Conservation (phyloP, 83 land plant species). For the Thuja plicata region DNA sequence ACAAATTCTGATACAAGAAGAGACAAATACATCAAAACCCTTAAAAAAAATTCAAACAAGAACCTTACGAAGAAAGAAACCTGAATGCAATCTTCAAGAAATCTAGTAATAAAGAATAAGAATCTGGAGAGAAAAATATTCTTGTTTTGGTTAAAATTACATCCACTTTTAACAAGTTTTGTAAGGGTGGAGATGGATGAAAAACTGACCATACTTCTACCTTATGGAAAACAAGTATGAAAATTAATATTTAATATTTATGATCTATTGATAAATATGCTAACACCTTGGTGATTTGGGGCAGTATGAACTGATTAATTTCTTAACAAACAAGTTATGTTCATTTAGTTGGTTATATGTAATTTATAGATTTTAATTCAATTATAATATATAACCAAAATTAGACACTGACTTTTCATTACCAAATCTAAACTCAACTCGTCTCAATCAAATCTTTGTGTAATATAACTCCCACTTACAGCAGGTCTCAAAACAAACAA, state of each 20-base stretch:
- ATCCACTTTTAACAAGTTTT: neutral
- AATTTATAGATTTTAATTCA: neutral
- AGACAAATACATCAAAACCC: neutral
- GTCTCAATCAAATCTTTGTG: neutral
- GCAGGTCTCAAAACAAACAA: neutral
- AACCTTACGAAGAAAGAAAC: neutral
- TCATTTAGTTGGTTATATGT: neutral
- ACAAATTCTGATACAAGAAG: constrained; percentile 5
- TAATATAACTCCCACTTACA: neutral
- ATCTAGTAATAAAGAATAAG: neutral
- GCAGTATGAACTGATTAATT: neutral
- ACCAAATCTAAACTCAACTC: neutral
- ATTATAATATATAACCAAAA: too few species aligned
- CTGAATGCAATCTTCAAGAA: neutral
- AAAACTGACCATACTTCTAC: neutral
- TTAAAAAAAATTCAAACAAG: neutral
- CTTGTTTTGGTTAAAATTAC: neutral
- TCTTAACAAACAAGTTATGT: neutral
- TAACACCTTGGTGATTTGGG: neutral
- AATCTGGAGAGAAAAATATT: neutral
- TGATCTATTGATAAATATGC: neutral
- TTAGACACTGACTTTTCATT: too few species aligned
- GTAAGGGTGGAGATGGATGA: neutral
- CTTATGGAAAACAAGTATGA: neutral
- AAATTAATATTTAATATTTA: neutral